Conservation (phyloP, 2,329 filamentous ascomycete genomes). For the Nothopassalora personata region DNA sequence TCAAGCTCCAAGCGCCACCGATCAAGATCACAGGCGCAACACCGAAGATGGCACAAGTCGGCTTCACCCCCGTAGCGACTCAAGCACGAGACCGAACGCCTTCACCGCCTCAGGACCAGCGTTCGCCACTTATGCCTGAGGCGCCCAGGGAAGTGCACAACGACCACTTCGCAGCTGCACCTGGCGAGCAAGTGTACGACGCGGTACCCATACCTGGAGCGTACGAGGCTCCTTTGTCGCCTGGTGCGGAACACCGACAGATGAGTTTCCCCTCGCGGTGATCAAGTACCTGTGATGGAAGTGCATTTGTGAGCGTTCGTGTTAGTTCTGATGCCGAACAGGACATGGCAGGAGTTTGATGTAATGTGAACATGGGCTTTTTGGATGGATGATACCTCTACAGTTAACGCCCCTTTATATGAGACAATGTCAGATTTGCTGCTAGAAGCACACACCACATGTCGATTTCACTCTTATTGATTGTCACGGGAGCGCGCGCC, state of each 20-base stretch:
- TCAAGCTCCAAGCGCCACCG: conserved; percentile 82
- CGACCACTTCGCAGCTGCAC: conserved; percentile 63
- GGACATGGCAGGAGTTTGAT: neutral
- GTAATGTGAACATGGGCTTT: conserved; percentile 3
- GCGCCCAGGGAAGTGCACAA: conserved; percentile 47
- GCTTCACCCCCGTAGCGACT: conserved; percentile 50
- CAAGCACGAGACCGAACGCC: conserved; percentile 20
- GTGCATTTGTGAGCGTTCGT: conserved; percentile 2
- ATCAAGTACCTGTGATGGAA: neutral
- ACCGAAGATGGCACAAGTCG: conserved; percentile 60
- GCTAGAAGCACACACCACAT: neutral
- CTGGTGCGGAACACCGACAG: conserved; percentile 15
- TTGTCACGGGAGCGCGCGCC: neutral
- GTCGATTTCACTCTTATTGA: neutral
- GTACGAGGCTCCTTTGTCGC: conserved; percentile 46
- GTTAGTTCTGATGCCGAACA: neutral
- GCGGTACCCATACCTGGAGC: conserved; percentile 84
- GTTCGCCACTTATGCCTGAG: conserved; percentile 34
- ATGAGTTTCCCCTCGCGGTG: conserved; percentile 13
- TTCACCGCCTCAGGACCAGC: conserved; percentile 33
- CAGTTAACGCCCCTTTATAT: conserved; percentile 7
- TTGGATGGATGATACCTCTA: conserved; percentile 17
- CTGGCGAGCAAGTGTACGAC: conserved; percentile 79
- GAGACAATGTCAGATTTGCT: neutral
- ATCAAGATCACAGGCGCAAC: conserved; percentile 71